These are phyloP conservation scores for Colletotrichum sp. DNA, from an alignment of 2,329 filamentous ascomycete species.

Conservation along the genomic window DNA sequence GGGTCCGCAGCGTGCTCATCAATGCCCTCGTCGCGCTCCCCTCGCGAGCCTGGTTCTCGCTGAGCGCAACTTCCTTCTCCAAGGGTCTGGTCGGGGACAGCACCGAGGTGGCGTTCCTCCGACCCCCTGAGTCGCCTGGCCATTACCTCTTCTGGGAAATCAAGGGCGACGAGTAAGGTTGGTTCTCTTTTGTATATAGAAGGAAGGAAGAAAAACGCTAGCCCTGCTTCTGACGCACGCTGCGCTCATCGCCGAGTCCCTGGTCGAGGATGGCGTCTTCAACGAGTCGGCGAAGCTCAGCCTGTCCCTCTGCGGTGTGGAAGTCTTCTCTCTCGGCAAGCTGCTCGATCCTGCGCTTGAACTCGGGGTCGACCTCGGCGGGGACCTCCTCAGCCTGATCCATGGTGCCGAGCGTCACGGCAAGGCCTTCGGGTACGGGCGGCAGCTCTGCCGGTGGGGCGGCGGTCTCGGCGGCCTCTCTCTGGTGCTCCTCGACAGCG, in stretches of 20 bases:
- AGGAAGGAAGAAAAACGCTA: conserved; percentile 39
- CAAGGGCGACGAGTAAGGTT: conserved; percentile 40
- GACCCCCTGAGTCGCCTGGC: conserved; percentile 50
- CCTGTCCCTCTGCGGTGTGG: conserved; percentile 79
- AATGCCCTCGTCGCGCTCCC: conserved; percentile 48
- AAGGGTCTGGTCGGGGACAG: conserved; percentile 47
- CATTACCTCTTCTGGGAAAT: conserved; percentile 69
- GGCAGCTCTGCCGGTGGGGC: conserved; percentile 51
- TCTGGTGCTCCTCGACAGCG: conserved; percentile 30
- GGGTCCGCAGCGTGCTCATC: conserved; percentile 55
- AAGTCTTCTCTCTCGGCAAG: conserved; percentile 86
- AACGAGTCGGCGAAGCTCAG: conserved; percentile 78
- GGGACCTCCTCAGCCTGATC: conserved; percentile 64
- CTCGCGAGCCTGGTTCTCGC: conserved; percentile 58
- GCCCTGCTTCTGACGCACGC: conserved; percentile 65
- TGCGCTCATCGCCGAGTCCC: conserved; percentile 66
- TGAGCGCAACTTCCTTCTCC: conserved; percentile 58
- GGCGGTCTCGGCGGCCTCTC: conserved; percentile 30
- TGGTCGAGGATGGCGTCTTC: conserved; percentile 79
- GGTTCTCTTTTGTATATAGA: background rate
- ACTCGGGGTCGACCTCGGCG: conserved; percentile 77
- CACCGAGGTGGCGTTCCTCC: conserved; percentile 59
- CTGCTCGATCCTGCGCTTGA: conserved; percentile 86
- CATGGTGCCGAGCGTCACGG: conserved; percentile 80
- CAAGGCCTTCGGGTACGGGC: conserved; percentile 76